Percentiles rank a stretch among this genome's conserved stretches.
Conservation (phyloP, 768 basidiomycete genomes). For the Boletus insuetus region DNA sequence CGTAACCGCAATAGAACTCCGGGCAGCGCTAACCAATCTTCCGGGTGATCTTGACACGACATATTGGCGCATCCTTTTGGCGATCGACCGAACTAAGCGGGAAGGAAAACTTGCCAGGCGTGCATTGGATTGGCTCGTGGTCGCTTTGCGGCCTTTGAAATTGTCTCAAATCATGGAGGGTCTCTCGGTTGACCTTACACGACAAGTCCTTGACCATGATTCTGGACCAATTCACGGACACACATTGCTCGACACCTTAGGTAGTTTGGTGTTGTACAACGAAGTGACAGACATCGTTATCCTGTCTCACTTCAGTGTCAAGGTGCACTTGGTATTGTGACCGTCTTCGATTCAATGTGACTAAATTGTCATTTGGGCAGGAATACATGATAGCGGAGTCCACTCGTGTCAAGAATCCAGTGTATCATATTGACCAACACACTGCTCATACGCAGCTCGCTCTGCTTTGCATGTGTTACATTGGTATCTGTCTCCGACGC, state of each 20-base stretch:
- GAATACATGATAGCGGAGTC: neutral
- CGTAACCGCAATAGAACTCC: neutral
- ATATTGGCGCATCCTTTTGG: slow-evolving; percentile 4
- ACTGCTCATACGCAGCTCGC: neutral
- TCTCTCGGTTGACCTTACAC: neutral
- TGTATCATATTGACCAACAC: neutral
- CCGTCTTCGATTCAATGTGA: neutral
- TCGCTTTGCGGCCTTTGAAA: neutral
- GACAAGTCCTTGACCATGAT: neutral
- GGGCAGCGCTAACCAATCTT: slow-evolving; percentile 3
- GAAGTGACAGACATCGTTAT: neutral
- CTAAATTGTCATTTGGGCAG: neutral
- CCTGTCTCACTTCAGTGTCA: too few species aligned
- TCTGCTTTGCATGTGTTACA: neutral
- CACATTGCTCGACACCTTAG: neutral
- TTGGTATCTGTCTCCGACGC: neutral
- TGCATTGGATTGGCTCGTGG: slow-evolving; percentile 8
- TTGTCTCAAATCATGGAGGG: slow-evolving; percentile 5
- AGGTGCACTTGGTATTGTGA: too few species aligned
- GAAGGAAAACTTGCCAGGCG: neutral
- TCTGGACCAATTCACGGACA: neutral
- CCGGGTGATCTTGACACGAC: slow-evolving; percentile 3
- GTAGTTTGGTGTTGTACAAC: neutral
- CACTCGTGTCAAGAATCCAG: neutral
- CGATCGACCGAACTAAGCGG: neutral